Evolutionary conservation across 345 rosid species (phyloP).

Genomic region (Odontarrhena argentea): DNA sequence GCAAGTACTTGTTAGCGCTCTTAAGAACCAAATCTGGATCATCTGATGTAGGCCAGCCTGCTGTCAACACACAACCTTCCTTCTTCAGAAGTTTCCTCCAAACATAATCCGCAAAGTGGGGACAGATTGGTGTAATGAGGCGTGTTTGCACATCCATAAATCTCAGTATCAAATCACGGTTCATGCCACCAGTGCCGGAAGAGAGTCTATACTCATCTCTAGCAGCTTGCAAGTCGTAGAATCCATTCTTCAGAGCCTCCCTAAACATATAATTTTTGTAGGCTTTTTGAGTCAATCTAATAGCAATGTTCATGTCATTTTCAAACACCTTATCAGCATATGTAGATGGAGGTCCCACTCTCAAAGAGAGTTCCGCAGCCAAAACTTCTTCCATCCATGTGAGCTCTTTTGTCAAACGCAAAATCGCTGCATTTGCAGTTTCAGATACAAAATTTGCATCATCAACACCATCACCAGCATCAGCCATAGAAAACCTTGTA

Average conservation of each 20-base stretch:
- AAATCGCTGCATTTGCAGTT: slow-evolving; percentile 89
- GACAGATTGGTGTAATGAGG: slow-evolving; percentile 88
- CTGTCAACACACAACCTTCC: slow-evolving; percentile 72
- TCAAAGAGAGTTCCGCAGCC: slow-evolving; percentile 69
- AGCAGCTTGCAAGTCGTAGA: slow-evolving; percentile 92
- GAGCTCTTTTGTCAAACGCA: slow-evolving; percentile 83
- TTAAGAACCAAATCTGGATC: slow-evolving; percentile 75
- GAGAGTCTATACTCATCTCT: slow-evolving; percentile 90
- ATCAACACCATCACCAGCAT: slow-evolving; percentile 96
- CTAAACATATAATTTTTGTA: slow-evolving; percentile 77
- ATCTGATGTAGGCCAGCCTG: slow-evolving; percentile 88
- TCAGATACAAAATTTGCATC: slow-evolving; percentile 96
- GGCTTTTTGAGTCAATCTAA: slow-evolving; percentile 67
- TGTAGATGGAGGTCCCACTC: slow-evolving; percentile 66
- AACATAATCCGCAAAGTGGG: slow-evolving; percentile 86
- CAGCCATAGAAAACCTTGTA: slow-evolving; percentile 84
- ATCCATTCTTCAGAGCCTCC: slow-evolving; percentile 88
- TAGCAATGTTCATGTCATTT: slow-evolving; percentile 85
- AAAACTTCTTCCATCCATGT: slow-evolving; percentile 89
- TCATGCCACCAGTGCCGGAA: slow-evolving; percentile 79
- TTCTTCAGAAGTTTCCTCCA: slow-evolving; percentile 86
- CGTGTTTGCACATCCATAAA: slow-evolving; percentile 94
- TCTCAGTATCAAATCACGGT: slow-evolving; percentile 59
- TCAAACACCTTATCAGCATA: slow-evolving; percentile 87
- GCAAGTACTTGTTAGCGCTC: slow-evolving; percentile 89